Conservation (phyloP, 371 early-diverging fungal genomes). For the Paraphysoderma sedebokerense region DNA sequence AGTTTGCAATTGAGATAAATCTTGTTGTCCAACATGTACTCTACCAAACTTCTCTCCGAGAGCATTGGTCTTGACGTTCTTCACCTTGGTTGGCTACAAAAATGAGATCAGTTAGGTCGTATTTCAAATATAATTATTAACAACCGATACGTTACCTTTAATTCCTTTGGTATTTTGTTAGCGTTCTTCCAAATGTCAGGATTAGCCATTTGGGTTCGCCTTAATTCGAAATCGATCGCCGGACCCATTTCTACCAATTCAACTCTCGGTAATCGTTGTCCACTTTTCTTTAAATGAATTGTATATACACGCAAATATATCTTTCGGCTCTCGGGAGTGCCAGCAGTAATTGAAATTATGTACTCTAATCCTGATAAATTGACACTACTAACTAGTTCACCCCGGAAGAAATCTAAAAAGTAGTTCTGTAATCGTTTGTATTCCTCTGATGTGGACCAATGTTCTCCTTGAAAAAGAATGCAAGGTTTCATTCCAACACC, state of each 20-base stretch:
- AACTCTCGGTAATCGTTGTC: constrained; percentile 64
- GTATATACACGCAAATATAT: constrained; percentile 66
- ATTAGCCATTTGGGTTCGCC: constrained; percentile 54
- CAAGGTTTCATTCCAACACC: constrained; percentile 76
- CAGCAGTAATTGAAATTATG: constrained; percentile 66
- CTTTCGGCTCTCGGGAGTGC: constrained; percentile 28
- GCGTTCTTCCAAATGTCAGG: constrained; percentile 70
- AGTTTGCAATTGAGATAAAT: constrained; percentile 79
- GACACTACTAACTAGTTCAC: constrained; percentile 47
- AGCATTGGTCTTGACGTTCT: constrained; percentile 76
- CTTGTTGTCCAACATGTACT: constrained; percentile 81
- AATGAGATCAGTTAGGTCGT: background rate
- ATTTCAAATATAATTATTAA: background rate
- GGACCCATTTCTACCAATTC: constrained; percentile 93
- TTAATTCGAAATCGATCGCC: constrained; percentile 53
- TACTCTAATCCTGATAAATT: constrained; percentile 78
- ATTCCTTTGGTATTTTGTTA: constrained; percentile 61
- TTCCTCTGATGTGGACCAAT: constrained; percentile 49
- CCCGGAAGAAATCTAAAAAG: constrained; percentile 82
- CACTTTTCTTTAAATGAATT: constrained; percentile 68
- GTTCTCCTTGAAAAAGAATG: constrained; percentile 78
- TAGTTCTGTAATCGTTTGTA: constrained; percentile 59
- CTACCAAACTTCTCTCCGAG: constrained; percentile 84
- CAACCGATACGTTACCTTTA: constrained; percentile 34
- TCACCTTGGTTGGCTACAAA: constrained; percentile 59